These are phyloP conservation scores for Blastocystis sp. DNA, from an alignment of 352 stramenopile species.

Conservation along the genomic window DNA sequence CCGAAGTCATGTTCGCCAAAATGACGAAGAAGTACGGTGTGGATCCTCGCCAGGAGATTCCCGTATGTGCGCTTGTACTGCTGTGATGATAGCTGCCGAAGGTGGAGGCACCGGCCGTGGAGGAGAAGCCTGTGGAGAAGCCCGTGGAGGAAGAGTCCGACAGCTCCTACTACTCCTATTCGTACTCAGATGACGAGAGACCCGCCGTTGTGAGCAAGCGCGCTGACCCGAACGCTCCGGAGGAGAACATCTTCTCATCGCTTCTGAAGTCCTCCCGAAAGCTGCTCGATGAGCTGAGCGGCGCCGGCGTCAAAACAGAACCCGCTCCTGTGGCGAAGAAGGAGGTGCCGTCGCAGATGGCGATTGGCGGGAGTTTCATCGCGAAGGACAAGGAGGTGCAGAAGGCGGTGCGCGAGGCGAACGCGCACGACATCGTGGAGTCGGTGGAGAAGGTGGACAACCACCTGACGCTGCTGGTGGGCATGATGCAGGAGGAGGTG, in stretches of 20 bases:
- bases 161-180: not conserved
- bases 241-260: slow-evolving; percentile 9
- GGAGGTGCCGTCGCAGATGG: not conserved
- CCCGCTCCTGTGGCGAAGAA: not conserved
- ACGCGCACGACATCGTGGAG: not conserved
- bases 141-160: not conserved
- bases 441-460: slow-evolving; percentile 27
- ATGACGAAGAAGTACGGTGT: slow-evolving; percentile 53
- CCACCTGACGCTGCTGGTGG: not conserved
- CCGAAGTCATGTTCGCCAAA: slow-evolving; percentile 13
- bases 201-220: not conserved
- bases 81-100: not conserved
- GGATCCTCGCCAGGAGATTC: slow-evolving; percentile 28
- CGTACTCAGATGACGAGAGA: slow-evolving; percentile 17
- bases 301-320: not conserved
- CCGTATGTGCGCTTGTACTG: not conserved
- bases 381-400: not conserved
- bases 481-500: slow-evolving; percentile 17
- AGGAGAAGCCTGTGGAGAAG: not conserved
- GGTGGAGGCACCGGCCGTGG: not conserved
- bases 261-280: slow-evolving; percentile 36
- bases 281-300: slow-evolving; percentile 25
- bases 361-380: slow-evolving; percentile 2
- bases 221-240: not conserved
- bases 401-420: not conserved